Conservation (phyloP, 345 rosid genomes). For the Streptanthus diversifolius region DNA sequence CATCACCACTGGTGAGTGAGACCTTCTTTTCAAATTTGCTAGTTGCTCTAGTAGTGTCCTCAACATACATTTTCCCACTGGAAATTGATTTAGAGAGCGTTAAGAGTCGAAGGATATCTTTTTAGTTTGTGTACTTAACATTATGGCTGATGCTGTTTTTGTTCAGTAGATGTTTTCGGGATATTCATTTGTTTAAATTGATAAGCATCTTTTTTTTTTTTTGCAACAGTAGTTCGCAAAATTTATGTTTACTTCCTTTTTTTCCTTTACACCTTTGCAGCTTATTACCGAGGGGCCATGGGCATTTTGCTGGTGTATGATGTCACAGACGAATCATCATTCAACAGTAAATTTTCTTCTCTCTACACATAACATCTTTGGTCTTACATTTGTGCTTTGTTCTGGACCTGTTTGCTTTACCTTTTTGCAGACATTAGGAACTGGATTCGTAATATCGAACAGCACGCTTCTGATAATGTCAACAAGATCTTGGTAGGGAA, state of each 20-base stretch:
- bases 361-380: background rate
- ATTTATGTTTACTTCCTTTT: background rate
- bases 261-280: slow-evolving; percentile 37
- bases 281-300: slow-evolving; percentile 93
- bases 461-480: slow-evolving; percentile 98
- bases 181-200: background rate
- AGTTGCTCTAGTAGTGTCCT: background rate
- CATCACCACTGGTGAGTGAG: slow-evolving; percentile 70
- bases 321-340: slow-evolving; percentile 88
- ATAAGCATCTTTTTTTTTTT: slow-evolving; percentile 1
- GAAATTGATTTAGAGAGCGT: background rate
- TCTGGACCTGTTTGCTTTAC: slow-evolving; percentile 20
- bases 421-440: slow-evolving; percentile 78
- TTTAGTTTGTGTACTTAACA: background rate
- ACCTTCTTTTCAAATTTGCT: background rate
- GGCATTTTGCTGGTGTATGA: slow-evolving; percentile 87
- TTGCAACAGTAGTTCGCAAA: background rate
- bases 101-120: background rate
- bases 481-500: slow-evolving; percentile 95
- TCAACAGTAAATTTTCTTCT: slow-evolving; percentile 59
- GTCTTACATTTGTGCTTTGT: slow-evolving; percentile 7
- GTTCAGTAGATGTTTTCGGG: background rate
- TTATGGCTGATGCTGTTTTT: background rate
- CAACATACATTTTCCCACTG: background rate
- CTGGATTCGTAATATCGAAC: slow-evolving; percentile 99